A percentile compares a stretch with the other conserved stretches of the same genome.
phyloP scores from a whole-genome alignment of 352 stramenopile genomes.

The Phytophthora vignae region DNA sequence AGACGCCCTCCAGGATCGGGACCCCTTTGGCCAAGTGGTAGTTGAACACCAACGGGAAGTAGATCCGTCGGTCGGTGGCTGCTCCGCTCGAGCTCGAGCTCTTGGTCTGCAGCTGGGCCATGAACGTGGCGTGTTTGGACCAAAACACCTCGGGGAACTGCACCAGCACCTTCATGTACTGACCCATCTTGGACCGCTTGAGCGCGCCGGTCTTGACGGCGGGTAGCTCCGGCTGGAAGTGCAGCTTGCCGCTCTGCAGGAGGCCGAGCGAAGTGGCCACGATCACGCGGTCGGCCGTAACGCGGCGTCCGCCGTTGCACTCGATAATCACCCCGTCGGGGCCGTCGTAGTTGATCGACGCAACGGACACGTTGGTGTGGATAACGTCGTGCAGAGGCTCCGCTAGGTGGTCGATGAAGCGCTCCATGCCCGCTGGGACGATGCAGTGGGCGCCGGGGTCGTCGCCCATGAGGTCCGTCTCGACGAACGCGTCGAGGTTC shows the following conservation, averaged over 20 bases:
- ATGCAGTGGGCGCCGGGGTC: slow-evolving; percentile 64
- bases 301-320: slow-evolving; percentile 29
- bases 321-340: slow-evolving; percentile 47
- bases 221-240: slow-evolving; percentile 62
- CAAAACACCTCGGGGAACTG: slow-evolving; percentile 76
- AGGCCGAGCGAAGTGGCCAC: slow-evolving; percentile 65
- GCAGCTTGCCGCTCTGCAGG: slow-evolving; percentile 55
- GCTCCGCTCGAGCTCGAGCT: not conserved
- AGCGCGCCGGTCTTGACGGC: slow-evolving; percentile 56
- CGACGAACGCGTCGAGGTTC: slow-evolving; percentile 40
- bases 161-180: slow-evolving; percentile 82
- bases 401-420: slow-evolving; percentile 52
- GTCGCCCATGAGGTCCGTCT: slow-evolving; percentile 48
- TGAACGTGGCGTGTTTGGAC: slow-evolving; percentile 55
- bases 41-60: slow-evolving; percentile 73
- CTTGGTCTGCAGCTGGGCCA: slow-evolving; percentile 45
- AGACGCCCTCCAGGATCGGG: slow-evolving; percentile 65
- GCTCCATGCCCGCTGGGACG: slow-evolving; percentile 60
- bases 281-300: slow-evolving; percentile 55
- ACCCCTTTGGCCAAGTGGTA: slow-evolving; percentile 60
- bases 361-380: slow-evolving; percentile 40
- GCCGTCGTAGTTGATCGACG: slow-evolving; percentile 41
- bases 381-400: slow-evolving; percentile 47
- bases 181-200: slow-evolving; percentile 62
- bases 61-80: slow-evolving; percentile 30